Evolutionary conservation across 2,329 filamentous ascomycete genomes (phyloP), one percentile per base, ranked within the genome.

Genomic region (Lecanicillium sp.): DNA sequence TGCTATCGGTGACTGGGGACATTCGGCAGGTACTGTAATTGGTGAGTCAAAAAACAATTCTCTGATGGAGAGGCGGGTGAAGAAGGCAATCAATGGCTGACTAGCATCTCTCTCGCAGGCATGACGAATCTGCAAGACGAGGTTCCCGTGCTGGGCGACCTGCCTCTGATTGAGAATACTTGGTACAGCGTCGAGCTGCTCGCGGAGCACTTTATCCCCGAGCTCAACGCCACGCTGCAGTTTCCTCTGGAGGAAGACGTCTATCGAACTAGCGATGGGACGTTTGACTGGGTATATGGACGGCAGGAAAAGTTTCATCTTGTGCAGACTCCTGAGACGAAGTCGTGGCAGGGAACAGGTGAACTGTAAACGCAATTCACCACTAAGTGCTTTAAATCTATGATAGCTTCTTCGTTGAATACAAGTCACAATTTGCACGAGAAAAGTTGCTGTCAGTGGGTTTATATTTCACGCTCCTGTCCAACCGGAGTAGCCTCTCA

Each of bases 131-230:
- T 71, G 14, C 68, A 71, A 46, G 59, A 64, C 4, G 51, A 52
- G n/a, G 68, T 71, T 5, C 64, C 65, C 1, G 54, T 65, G 5
- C 49, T 70, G 1, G 68, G 68, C 9, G 67, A 71, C 27, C 45
- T 71, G 32, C 65, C 64, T 0, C 45, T 71, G 11, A 47, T 71
- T 29, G 52, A 62, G 35, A 52, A 64, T 30, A 70, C 60, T 8
- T 71, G 69, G 49, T 71, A 70, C 49, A 71, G 68, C 51, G 58
- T 71, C 37, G 68, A 72, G 51, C 58, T 72, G n/a, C 59, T 57
- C 37, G 68, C 65, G 3, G 60, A 67, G 49, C 62, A 69, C 45
- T 67, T 61, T 38, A 62, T 70, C 7, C 61, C 63, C 0, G 68
- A 71, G 48, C 48, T 50, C 17, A 68, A 69, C 41, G 51, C 48